A percentile compares a stretch with the other conserved stretches of the same genome.
Evolutionary conservation across 257 asterid species (phyloP).

Genomic region (Euphrasia confusa): DNA sequence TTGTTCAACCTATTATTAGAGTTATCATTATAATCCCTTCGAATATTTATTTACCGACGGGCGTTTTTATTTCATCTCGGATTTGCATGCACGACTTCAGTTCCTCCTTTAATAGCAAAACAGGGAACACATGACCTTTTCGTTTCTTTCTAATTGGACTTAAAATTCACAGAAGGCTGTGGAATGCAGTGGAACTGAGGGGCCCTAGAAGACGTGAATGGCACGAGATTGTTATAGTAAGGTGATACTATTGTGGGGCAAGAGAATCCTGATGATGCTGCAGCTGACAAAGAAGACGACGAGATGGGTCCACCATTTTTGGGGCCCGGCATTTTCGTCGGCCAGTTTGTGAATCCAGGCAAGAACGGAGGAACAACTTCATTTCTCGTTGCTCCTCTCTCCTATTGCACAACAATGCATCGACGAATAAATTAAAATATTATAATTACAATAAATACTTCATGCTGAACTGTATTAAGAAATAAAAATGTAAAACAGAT

Average conservation of each 20-base stretch:
- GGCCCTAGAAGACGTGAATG: conserved; percentile 28
- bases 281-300: conserved; percentile 48
- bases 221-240: conserved; percentile 33
- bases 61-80: neutral
- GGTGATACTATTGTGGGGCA: conserved; percentile 34
- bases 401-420: conserved; percentile 6
- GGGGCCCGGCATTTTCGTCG: conserved; percentile 53
- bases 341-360: conserved; percentile 60
- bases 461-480: too few relatives aligned
- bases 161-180: conserved; percentile 31
- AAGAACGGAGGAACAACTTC: conserved; percentile 44
- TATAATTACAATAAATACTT: too few relatives aligned
- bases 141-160: conserved; percentile 19
- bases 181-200: conserved; percentile 36
- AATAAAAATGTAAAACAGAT: neutral
- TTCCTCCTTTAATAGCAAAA: conserved; percentile 18
- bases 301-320: conserved; percentile 40
- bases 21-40: conserved; percentile 8
- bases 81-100: conserved; percentile 14
- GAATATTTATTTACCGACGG: conserved; percentile 16
- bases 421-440: neutral
- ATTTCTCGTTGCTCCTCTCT: conserved; percentile 49
- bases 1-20: conserved; percentile 23
- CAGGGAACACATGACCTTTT: neutral
- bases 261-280: conserved; percentile 99